Evolutionary conservation across 192 early-diverging fungal genomes (phyloP).

Genomic region (Linnemannia zychae): DNA sequence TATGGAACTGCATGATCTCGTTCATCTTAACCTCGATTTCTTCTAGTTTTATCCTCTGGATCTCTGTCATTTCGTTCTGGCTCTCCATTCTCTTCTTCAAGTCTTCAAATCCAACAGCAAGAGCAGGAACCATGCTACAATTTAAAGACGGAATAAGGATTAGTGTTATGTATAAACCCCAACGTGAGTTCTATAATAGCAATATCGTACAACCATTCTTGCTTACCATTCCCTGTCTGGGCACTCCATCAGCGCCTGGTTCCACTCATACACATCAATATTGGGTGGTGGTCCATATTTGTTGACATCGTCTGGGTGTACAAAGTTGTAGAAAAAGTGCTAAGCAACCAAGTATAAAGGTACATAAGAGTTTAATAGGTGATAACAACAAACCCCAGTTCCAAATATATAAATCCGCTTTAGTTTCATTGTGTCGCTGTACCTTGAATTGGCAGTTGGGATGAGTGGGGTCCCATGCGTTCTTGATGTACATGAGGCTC

Average conservation of each 20-base stretch:
- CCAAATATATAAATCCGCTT: background rate
- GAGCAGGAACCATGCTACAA: constrained; percentile 88
- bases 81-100: constrained; percentile 86
- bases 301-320: constrained; percentile 86
- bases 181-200: background rate
- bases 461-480: constrained; percentile 82
- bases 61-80: constrained; percentile 77
- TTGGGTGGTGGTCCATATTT: constrained; percentile 81
- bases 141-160: constrained; percentile 10
- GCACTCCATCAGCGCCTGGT: constrained; percentile 88
- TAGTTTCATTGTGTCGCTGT: constrained; percentile 2
- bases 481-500: constrained; percentile 75
- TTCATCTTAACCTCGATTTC: constrained; percentile 55
- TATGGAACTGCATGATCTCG: constrained; percentile 63
- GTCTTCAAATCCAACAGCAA: constrained; percentile 93
- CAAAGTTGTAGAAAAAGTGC: constrained; percentile 98
- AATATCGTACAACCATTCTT: background rate
- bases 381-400: background rate
- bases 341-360: constrained; percentile 28
- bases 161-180: background rate
- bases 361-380: background rate
- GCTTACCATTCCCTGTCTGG: constrained; percentile 87
- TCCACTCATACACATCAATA: constrained; percentile 79
- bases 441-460: constrained; percentile 87
- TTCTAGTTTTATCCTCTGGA: constrained; percentile 79